phyloP scores from a whole-genome alignment of 2,329 filamentous ascomycete species.

The Paraphoma chrysanthemicola region DNA sequence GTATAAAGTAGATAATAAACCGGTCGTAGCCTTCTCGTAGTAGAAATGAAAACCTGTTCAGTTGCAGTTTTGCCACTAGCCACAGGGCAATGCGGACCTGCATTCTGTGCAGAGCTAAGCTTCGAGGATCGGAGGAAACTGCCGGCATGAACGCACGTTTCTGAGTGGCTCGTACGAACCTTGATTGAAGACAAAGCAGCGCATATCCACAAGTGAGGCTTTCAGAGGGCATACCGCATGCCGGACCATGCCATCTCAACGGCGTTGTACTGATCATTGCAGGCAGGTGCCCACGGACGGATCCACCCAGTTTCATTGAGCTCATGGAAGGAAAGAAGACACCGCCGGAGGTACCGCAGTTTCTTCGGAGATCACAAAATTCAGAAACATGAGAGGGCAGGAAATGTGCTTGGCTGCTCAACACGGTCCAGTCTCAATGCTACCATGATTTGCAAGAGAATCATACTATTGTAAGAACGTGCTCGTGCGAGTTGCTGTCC shows the following conservation, averaged over 20 bases:
- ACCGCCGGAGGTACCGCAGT: not conserved
- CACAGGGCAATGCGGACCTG: not conserved
- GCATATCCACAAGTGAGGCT: not conserved
- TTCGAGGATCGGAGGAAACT: not conserved
- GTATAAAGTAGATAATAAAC: too few species aligned
- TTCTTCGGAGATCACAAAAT: not conserved
- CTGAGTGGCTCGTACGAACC: not conserved
- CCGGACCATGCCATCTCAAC: too few species aligned
- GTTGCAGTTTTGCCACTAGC: not conserved
- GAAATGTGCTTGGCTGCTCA: slow-evolving; percentile 13
- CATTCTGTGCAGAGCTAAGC: slow-evolving; percentile 5
- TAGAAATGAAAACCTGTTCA: too few species aligned
- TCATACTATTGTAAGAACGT: slow-evolving; percentile 4
- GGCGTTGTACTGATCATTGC: too few species aligned
- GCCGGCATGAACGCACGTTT: slow-evolving; percentile 1
- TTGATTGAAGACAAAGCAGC: not conserved
- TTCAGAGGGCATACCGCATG: not conserved
- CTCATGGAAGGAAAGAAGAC: not conserved
- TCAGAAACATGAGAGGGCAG: slow-evolving; percentile 1
- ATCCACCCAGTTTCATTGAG: not conserved
- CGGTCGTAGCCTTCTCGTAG: too few species aligned
- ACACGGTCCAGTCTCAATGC: slow-evolving; percentile 3
- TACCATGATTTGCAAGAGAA: not conserved
- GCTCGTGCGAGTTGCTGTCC: slow-evolving; percentile 12
- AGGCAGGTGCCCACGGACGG: too few species aligned